These are phyloP conservation scores for Priceomyces haplophilus DNA, from an alignment of 805 yeast genomes.

Conservation along the genomic window DNA sequence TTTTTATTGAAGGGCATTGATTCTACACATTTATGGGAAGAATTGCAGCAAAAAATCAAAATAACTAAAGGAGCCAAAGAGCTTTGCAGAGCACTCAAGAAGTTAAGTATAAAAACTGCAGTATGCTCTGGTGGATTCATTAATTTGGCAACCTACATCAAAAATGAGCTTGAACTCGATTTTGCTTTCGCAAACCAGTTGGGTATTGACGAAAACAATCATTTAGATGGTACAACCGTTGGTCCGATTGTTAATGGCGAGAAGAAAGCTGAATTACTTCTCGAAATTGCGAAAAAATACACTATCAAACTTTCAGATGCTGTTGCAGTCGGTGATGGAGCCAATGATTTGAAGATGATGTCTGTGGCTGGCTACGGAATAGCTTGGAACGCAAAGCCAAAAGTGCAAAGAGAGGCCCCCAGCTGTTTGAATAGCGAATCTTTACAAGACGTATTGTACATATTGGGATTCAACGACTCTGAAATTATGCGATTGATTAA, in stretches of 20 bases:
- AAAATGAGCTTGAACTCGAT: slow-evolving; percentile 65
- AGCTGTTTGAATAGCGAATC: slow-evolving; percentile 71
- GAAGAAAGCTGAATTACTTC: slow-evolving; percentile 71
- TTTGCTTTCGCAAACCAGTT: slow-evolving; percentile 85
- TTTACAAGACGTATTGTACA: slow-evolving; percentile 72
- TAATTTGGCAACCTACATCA: slow-evolving; percentile 78
- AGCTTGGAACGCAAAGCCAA: slow-evolving; percentile 97
- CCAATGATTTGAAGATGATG: slow-evolving; percentile 95
- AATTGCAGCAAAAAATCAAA: slow-evolving; percentile 61
- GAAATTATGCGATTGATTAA: slow-evolving; percentile 41
- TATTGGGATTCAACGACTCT: slow-evolving; percentile 66
- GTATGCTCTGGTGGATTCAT: slow-evolving; percentile 94
- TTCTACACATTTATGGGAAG: slow-evolving; percentile 70
- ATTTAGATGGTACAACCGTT: slow-evolving; percentile 68
- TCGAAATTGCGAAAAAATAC: slow-evolving; percentile 56
- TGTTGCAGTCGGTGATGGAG: slow-evolving; percentile 95
- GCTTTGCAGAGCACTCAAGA: slow-evolving; percentile 59
- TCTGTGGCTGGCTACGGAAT: slow-evolving; percentile 85
- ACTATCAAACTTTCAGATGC: slow-evolving; percentile 49
- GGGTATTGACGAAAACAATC: slow-evolving; percentile 41
- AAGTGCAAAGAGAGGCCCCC: slow-evolving; percentile 82
- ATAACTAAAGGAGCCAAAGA: slow-evolving; percentile 87
- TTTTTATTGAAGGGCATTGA: slow-evolving; percentile 78
- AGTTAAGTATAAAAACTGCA: slow-evolving; percentile 65
- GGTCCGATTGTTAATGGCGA: slow-evolving; percentile 88